phyloP scores from a whole-genome alignment of 129 eudicot genomes.

The Lactuca sativa region DNA sequence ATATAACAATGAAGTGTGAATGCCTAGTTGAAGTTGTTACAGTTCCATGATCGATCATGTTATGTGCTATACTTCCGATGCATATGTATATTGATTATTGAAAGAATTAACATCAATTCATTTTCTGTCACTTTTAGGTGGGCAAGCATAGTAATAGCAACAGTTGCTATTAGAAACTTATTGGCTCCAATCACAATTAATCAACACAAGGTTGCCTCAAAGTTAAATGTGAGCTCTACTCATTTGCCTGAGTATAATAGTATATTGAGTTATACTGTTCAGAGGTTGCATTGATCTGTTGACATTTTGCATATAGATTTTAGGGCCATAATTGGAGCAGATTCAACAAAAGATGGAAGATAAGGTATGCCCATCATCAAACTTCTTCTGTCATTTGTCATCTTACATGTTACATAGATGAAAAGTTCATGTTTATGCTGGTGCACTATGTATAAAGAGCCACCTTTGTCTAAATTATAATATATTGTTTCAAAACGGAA shows the following conservation, averaged over 20 bases:
- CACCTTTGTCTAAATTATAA: too few relatives aligned
- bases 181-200: neutral
- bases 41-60: too few relatives aligned
- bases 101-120: too few relatives aligned
- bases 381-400: too few relatives aligned
- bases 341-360: neutral
- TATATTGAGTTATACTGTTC: neutral
- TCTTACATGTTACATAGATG: too few relatives aligned
- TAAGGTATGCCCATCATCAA: neutral
- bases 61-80: too few relatives aligned
- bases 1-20: too few relatives aligned
- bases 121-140: constrained; percentile 51
- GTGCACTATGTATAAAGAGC: too few relatives aligned
- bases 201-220: neutral
- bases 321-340: neutral
- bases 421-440: too few relatives aligned
- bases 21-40: too few relatives aligned
- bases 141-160: constrained; percentile 68
- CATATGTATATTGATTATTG: too few relatives aligned
- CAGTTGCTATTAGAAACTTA: constrained; percentile 28
- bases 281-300: neutral
- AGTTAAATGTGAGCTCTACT: neutral
- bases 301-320: neutral
- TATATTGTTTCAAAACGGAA: too few relatives aligned
- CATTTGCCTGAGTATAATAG: constrained; percentile 15